Conservation (phyloP, 345 rosid species). For the Melaleuca alternifolia region DNA sequence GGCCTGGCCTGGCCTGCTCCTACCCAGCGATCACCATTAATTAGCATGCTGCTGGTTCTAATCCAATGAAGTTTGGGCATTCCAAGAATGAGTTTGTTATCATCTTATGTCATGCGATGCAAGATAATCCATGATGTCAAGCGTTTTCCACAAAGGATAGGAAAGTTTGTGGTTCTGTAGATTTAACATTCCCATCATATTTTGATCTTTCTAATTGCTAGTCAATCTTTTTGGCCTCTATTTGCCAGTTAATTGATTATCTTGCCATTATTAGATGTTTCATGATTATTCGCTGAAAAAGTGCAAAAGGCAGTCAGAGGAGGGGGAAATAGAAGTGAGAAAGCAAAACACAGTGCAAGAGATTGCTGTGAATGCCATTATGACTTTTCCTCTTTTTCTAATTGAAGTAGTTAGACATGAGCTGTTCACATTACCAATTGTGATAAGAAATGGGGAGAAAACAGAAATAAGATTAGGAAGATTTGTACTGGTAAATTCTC, state of each 20-base stretch:
- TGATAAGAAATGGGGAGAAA: neutral
- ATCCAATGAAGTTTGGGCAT: neutral
- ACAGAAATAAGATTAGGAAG: neutral
- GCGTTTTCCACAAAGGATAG: neutral
- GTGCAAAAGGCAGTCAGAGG: neutral
- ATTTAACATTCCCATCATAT: neutral
- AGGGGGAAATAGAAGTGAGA: neutral
- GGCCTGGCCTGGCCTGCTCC: neutral
- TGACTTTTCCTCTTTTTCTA: neutral
- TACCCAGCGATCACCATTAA: neutral
- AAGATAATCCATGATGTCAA: neutral
- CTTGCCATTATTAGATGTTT: neutral
- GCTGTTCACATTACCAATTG: neutral
- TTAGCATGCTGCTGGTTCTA: neutral
- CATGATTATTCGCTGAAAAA: neutral
- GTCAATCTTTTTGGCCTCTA: neutral
- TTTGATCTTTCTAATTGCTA: neutral
- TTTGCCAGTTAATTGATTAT: neutral
- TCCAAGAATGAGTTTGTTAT: neutral
- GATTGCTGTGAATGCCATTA: neutral
- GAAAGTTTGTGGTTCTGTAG: neutral
- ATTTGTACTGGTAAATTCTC: neutral
- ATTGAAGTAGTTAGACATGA: neutral
- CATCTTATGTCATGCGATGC: neutral
- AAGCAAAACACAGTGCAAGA: neutral